Evolutionary conservation across 2,329 filamentous ascomycete species (phyloP), one percentile per base, ranked within the genome.

Genomic region (Echinosphaeria canescens): DNA sequence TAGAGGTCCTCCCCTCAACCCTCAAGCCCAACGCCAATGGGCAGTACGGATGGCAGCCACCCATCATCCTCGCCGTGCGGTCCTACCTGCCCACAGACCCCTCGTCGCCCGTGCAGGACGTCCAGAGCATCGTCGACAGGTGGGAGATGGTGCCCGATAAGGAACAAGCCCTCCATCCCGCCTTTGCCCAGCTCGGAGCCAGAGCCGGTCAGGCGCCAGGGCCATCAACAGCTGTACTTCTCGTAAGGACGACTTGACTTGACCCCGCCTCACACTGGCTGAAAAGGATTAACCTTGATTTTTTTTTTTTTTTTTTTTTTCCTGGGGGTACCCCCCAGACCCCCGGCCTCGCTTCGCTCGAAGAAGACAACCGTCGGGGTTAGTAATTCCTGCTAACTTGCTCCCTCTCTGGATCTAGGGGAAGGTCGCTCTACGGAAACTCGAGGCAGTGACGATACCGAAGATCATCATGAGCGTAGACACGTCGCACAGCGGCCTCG

Each of bases 141-240:
- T 95, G 85, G 85, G 74, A 88, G 36, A 52, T 91, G 10, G 44
- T 85, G 8, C 68, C 76, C 17, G 59, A 66, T 25, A 50, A 61
- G n/a, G 67, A 74, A 34, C 24, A 26, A 18, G 57, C 52, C 8
- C 51, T 90, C 6, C 76, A 88, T 41, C 51, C 72, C 2, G 75
- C 74, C 10, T 85, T 91, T 42, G 75, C 81, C 35, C 74, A 84
- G 37, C 56, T 88, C 15, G 66, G 69, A 6, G 58, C 61, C 8
- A 40, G 33, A 45, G 45, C 23, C 66, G 74, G 36, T 68, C n/a
- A n/a, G n/a, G n/a, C n/a, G n/a, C n/a, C n/a, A n/a, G n/a, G n/a
- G n/a, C n/a, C n/a, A n/a, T n/a, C n/a, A n/a, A n/a, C n/a, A n/a
- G n/a, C n/a, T n/a, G n/a, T n/a, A n/a, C n/a, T n/a, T n/a, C n/a